Percentiles rank a stretch among this genome's conserved stretches.
Evolutionary conservation across 306 rosid genomes (phyloP).

Genomic region (Mimosa pudica): DNA sequence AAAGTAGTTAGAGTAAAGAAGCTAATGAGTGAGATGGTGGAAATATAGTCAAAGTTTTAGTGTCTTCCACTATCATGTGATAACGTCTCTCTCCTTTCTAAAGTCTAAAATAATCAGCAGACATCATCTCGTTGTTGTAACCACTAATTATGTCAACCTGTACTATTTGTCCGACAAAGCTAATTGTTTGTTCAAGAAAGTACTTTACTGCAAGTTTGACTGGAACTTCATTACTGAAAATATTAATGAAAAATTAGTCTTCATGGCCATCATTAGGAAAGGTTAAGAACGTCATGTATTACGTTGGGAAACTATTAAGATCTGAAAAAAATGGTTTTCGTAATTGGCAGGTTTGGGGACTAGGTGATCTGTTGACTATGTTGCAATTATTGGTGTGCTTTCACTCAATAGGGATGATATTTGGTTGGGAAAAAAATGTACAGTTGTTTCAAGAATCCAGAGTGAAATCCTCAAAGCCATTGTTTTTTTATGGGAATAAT

Average conservation of each 20-base stretch:
- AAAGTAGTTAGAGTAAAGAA: conserved; percentile 25
- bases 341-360: neutral
- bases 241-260: conserved; percentile 4
- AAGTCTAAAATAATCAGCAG: conserved; percentile 36
- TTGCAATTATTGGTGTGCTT: neutral
- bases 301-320: neutral
- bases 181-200: conserved; percentile 36
- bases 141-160: conserved; percentile 35
- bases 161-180: conserved; percentile 2
- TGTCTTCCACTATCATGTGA: conserved; percentile 36
- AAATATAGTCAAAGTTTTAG: conserved; percentile 30
- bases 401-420: neutral
- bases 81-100: conserved; percentile 35
- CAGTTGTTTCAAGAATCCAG: neutral
- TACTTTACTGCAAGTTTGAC: conserved; percentile 41
- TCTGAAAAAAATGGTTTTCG: neutral
- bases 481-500: too few species aligned
- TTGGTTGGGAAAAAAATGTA: neutral
- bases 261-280: conserved; percentile 28
- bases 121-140: conserved; percentile 35
- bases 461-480: neutral
- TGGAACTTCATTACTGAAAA: neutral
- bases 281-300: neutral
- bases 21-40: conserved; percentile 26
- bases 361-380: neutral